Evolutionary conservation across 2,329 filamentous ascomycete genomes (phyloP).

Genomic region (Colletotrichum orbiculare): DNA sequence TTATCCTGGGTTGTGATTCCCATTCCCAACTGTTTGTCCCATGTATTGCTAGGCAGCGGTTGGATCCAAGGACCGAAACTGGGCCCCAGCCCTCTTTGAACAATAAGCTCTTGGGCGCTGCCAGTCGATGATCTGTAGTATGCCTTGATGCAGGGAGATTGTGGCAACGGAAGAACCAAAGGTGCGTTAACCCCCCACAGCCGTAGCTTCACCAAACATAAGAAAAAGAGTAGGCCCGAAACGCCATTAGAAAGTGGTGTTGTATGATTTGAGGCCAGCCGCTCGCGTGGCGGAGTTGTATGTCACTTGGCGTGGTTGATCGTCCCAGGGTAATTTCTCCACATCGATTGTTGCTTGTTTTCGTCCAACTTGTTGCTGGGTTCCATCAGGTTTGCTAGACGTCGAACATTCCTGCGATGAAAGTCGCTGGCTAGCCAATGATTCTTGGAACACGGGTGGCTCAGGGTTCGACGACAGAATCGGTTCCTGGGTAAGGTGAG

Average conservation of each 20-base stretch:
- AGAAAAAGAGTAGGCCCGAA: neutral
- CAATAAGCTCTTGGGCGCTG: too few relatives aligned
- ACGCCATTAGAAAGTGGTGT: neutral
- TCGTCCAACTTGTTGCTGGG: conserved; percentile 5
- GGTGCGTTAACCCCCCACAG: too few relatives aligned
- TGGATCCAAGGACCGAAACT: too few relatives aligned
- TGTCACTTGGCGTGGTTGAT: conserved; percentile 28
- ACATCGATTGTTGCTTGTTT: conserved; percentile 23
- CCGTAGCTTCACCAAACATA: too few relatives aligned
- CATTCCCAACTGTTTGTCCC: too few relatives aligned
- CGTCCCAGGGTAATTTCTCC: conserved; percentile 26
- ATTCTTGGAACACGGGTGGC: conserved; percentile 16
- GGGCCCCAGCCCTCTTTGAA: too few relatives aligned
- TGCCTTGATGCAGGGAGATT: too few relatives aligned
- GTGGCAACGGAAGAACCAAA: too few relatives aligned
- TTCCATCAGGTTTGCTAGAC: conserved; percentile 1
- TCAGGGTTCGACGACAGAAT: conserved; percentile 9
- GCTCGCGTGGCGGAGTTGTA: neutral
- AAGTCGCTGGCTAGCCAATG: conserved; percentile 14
- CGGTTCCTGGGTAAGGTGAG: conserved; percentile 31
- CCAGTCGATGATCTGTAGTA: too few relatives aligned
- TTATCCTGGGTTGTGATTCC: too few relatives aligned
- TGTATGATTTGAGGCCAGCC: conserved; percentile 20
- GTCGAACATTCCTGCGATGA: neutral
- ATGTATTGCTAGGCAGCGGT: too few relatives aligned